Base-by-base conservation (phyloP, 2,329 filamentous ascomycete genomes). In the Cordyceps cicadae region DNA sequence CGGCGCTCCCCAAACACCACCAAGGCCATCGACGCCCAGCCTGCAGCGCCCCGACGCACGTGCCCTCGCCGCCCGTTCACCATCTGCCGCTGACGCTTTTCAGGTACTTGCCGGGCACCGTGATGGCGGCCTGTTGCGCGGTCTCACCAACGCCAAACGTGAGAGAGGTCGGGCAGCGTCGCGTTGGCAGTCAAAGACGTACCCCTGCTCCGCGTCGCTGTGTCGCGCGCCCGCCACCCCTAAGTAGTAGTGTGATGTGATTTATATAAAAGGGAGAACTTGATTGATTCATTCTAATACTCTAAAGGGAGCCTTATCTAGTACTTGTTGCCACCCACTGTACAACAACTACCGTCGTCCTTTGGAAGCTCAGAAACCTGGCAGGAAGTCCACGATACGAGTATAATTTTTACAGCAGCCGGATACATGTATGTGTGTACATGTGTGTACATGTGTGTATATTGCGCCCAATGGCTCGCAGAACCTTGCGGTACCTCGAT, bases 201-300 rank as follows among this genome's bases (percentile, higher is more conserved):
- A 74, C 64, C 68, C 78, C 51, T 53, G 29, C 5, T 56, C 52
- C 15, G 15, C 37, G 34, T n/a, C 26, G 46, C 50, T 56, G 48
- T 57, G 56, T 9, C 24, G 11, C 5, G 39, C 32, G 14, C 50
- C 50, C n/a, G 54, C 9, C 11, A 62, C 55, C 29, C 11, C 29
- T 21, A 69, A 64, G 67, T 81, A 82, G 71, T 82, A 83, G 14
- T n/a, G n/a, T n/a, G n/a, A n/a, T n/a, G n/a, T n/a, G n/a, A n/a
- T n/a, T n/a, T n/a, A n/a, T n/a, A n/a, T n/a, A n/a, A n/a, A n/a
- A n/a, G n/a, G n/a, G n/a, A n/a, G n/a, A n/a, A n/a, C n/a, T n/a
- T n/a, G n/a, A n/a, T n/a, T n/a, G n/a, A n/a, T n/a, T n/a, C n/a
- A n/a, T n/a, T n/a, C n/a, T n/a, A n/a, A n/a, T n/a, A n/a, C n/a